Base-by-base conservation (phyloP, 2,329 filamentous ascomycete genomes). In the Onygenales sp. region DNA sequence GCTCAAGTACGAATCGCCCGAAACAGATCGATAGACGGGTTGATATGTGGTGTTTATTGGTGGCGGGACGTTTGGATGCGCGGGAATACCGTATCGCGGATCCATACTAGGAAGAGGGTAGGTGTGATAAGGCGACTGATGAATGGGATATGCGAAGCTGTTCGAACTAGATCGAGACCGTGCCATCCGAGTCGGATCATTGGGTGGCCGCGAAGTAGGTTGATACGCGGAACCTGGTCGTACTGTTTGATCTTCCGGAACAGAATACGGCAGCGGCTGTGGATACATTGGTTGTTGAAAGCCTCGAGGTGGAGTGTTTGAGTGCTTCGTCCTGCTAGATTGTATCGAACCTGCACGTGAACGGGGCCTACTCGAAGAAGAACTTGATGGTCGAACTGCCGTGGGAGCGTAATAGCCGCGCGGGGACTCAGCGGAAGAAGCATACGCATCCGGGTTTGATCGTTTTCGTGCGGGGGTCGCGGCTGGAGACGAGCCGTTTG, bases 361-460 rank as follows among this genome's bases (percentile, higher is more conserved):
- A 14, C 72, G 74, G 31, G 69, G 13, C 10, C 52, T 58, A 51
- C 68, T 61, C 51, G 69, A 65, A 44, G 69, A 65, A 21, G 64
- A 64, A 64, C 69, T 66, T 55, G 66, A 61, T 46, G 63, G 63
- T 59, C 63, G 64, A 9, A 55, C 51, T 48, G 63, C 56, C 6
- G 64, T 54, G 27, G 64, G 65, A 46, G 62, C 59, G 54, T 72
- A 70, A 51, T 74, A 72, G 14, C 70, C 74, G 43, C 75, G 65
- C n/a, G 74, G 68, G 55, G 72, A 63, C 56, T 76, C 78, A 51
- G 77, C 75, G 60, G 78, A 75, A 39, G 75, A 69, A 13, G 75
- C 72, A 54, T 59, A 78, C 60, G 63, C 77, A 73, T 60, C 76
- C 75, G 38, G 75, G 72, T 11, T 72, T 60, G 21, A 61, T 62